phyloP scores from a whole-genome alignment of 2,329 filamentous ascomycete species.

The Fusarium hostae region DNA sequence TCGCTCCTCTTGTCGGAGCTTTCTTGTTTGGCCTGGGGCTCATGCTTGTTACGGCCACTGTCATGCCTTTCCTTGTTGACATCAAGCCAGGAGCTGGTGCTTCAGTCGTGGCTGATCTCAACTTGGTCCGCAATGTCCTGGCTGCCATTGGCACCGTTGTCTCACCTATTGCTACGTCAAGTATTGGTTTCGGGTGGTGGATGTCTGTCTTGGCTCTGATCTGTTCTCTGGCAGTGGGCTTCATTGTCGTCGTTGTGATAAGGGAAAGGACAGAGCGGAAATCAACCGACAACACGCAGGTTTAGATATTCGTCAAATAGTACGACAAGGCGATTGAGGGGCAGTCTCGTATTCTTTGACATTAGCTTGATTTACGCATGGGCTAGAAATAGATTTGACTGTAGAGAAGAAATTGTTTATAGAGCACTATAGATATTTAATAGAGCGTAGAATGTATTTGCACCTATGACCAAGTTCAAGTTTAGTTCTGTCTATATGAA shows the following conservation, averaged over 20 bases:
- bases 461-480: too few species aligned
- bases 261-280: background rate
- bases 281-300: too few species aligned
- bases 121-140: background rate
- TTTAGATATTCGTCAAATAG: too few species aligned
- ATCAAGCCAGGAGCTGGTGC: background rate
- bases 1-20: background rate
- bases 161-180: background rate
- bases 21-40: background rate
- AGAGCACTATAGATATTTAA: too few species aligned
- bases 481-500: background rate
- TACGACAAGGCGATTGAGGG: too few species aligned
- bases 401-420: too few species aligned
- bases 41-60: background rate
- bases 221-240: background rate
- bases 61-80: slow-evolving; percentile 5
- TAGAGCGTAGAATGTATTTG: background rate
- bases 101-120: slow-evolving; percentile 4
- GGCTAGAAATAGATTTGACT: too few species aligned
- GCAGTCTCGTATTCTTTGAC: too few species aligned
- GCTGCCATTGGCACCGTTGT: background rate
- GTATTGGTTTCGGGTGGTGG: background rate
- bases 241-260: background rate
- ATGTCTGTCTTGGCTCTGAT: slow-evolving; percentile 1
- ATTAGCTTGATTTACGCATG: too few species aligned